A percentile compares a stretch with the other conserved stretches of the same genome.
These are phyloP conservation scores for Linnemannia elongata DNA, from an alignment of 192 early-diverging fungal species.

Conservation along the genomic window DNA sequence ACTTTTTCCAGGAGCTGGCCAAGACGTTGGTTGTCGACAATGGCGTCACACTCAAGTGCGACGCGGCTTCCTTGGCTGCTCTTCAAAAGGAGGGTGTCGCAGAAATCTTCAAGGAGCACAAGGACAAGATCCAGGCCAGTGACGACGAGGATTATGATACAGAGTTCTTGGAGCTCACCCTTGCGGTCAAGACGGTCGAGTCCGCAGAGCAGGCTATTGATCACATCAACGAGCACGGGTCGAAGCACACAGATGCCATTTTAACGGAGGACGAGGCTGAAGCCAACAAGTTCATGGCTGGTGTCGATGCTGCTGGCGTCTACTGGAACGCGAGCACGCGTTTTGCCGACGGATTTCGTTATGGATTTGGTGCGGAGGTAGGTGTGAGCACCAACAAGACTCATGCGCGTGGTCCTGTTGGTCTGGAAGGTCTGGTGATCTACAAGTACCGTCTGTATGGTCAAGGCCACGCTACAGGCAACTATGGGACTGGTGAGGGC, in stretches of 20 bases:
- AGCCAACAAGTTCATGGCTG: constrained; percentile 90
- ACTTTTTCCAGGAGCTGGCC: constrained; percentile 71
- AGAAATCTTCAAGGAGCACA: constrained; percentile 39
- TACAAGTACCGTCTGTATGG: constrained; percentile 97
- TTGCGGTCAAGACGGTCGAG: constrained; percentile 86
- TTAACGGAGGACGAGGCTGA: constrained; percentile 81
- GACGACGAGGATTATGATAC: constrained; percentile 83
- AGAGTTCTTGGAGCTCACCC: constrained; percentile 90
- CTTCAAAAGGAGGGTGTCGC: constrained; percentile 2
- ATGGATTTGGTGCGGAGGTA: constrained; percentile 98
- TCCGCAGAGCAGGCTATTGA: constrained; percentile 84
- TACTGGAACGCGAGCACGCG: constrained; percentile 97
- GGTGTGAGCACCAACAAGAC: constrained; percentile 99
- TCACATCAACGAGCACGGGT: constrained; percentile 95
- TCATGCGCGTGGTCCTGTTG: constrained; percentile 98
- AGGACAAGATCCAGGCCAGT: constrained; percentile 51
- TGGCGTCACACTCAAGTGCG: constrained; percentile 70
- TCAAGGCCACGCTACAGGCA: constrained; percentile 84
- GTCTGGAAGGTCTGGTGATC: constrained; percentile 96
- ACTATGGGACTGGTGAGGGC: constrained; percentile 80
- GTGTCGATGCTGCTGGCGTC: constrained; percentile 97
- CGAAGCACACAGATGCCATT: constrained; percentile 97
- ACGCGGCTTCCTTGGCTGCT: constrained; percentile 43
- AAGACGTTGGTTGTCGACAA: constrained; percentile 71
- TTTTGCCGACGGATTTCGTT: constrained; percentile 98